Evolutionary conservation across 163 green algal genomes (phyloP).

Genomic region (Scenedesmus sp.): DNA sequence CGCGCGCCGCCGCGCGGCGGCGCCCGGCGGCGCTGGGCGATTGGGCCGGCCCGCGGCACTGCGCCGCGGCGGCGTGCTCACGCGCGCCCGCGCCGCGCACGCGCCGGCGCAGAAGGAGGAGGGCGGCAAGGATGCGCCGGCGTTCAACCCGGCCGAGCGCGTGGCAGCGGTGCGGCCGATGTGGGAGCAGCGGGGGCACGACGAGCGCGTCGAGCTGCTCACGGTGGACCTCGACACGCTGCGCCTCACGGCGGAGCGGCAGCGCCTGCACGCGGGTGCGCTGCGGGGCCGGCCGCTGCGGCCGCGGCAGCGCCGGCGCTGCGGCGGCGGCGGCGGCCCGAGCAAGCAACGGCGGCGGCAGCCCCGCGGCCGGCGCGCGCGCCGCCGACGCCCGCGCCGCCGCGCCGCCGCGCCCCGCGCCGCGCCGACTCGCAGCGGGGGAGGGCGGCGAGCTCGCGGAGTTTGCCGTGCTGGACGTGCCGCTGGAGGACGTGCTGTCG

Average conservation of each 20-base stretch:
- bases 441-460: slow-evolving; percentile 40
- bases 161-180: slow-evolving; percentile 71
- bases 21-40: too few species aligned
- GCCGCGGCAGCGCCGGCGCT: not conserved
- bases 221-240: slow-evolving; percentile 69
- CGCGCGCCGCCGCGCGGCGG: not conserved
- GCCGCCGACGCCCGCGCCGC: not conserved
- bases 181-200: slow-evolving; percentile 73
- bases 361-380: not conserved
- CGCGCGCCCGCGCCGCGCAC: not conserved
- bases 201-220: slow-evolving; percentile 66
- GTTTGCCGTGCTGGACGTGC: slow-evolving; percentile 50
- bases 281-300: not conserved
- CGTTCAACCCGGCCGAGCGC: slow-evolving; percentile 63
- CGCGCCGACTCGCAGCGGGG: not conserved
- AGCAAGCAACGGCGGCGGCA: not conserved
- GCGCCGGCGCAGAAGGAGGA: slow-evolving; percentile 40
- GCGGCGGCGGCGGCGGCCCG: not conserved
- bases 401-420: not conserved
- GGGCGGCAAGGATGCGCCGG: slow-evolving; percentile 15
- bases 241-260: slow-evolving; percentile 52
- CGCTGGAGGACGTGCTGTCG: slow-evolving; percentile 72
- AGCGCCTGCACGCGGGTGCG: slow-evolving; percentile 15
- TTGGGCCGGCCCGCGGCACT: slow-evolving; percentile 1
- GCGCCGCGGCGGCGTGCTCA: not conserved